Conservation (phyloP, 2,329 filamentous ascomycete species). For the Penicillium expansum region DNA sequence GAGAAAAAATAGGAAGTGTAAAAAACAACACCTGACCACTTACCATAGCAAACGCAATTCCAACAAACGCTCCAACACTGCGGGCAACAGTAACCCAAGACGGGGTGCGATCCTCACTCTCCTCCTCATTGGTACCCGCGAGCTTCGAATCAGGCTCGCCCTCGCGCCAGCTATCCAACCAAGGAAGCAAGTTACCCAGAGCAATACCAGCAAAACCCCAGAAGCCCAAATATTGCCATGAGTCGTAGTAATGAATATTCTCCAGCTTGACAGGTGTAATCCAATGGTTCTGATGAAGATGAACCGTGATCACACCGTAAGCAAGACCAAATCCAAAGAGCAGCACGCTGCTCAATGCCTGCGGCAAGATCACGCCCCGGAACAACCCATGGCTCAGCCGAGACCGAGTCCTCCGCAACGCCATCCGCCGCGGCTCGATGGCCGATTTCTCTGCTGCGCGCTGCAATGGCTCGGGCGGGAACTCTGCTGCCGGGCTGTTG, state of each 20-base stretch:
- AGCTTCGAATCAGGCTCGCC: constrained; percentile 37
- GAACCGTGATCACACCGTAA: constrained; percentile 78
- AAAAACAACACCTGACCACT: constrained; percentile 38
- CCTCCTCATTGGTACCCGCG: constrained; percentile 29
- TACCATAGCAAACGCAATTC: constrained; percentile 79
- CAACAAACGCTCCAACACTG: constrained; percentile 68
- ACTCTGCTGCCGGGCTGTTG: constrained; percentile 59
- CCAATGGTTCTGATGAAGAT: constrained; percentile 67
- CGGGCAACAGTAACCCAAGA: constrained; percentile 70
- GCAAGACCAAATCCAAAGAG: constrained; percentile 76
- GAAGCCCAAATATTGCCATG: constrained; percentile 68
- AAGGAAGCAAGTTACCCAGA: constrained; percentile 77
- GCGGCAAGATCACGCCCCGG: constrained; percentile 50
- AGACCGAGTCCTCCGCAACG: constrained; percentile 35
- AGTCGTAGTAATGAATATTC: constrained; percentile 51
- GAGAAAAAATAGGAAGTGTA: background rate
- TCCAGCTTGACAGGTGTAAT: constrained; percentile 63
- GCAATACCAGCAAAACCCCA: constrained; percentile 80
- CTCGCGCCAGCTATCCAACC: constrained; percentile 76
- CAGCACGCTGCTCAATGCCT: constrained; percentile 58
- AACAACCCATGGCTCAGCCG: constrained; percentile 40
- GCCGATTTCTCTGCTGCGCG: constrained; percentile 38
- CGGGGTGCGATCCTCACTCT: constrained; percentile 30
- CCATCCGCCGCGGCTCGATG: constrained; percentile 26
- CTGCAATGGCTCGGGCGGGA: constrained; percentile 30